phyloP scores from a whole-genome alignment of 1,284 basidiomycete species.

The Austroboletus niveus region DNA sequence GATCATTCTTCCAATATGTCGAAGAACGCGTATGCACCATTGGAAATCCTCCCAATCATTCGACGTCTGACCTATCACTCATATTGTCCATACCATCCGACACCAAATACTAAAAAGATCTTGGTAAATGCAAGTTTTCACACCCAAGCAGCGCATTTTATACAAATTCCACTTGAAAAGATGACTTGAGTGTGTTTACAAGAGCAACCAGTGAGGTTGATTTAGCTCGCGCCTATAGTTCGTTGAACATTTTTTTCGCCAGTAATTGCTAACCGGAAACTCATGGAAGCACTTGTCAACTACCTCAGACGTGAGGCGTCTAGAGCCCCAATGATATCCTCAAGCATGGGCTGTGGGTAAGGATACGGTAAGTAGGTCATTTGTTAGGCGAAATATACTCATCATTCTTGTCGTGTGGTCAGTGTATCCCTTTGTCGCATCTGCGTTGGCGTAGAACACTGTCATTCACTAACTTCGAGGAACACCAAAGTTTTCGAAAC shows the following conservation, averaged over 20 bases:
- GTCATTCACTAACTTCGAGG: not conserved
- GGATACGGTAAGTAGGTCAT: not conserved
- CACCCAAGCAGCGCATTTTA: constrained; percentile 47
- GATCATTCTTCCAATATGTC: constrained; percentile 95
- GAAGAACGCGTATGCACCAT: constrained; percentile 88
- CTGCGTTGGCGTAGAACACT: too few relatives aligned
- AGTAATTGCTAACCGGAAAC: constrained; percentile 73
- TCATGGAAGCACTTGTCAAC: constrained; percentile 73
- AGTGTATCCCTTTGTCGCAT: not conserved
- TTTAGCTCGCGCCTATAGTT: not conserved
- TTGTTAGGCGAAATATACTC: not conserved
- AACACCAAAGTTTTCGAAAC: not conserved
- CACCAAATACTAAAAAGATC: constrained; percentile 11
- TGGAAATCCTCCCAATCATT: constrained; percentile 32
- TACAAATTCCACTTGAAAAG: constrained; percentile 37
- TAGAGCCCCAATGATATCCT: constrained; percentile 78
- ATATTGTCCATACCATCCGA: constrained; percentile 38
- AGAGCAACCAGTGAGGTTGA: constrained; percentile 36
- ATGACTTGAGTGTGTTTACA: constrained; percentile 71
- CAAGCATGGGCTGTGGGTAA: constrained; percentile 17
- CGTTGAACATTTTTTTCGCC: constrained; percentile 21
- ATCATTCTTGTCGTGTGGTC: not conserved
- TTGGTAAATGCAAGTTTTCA: constrained; percentile 18
- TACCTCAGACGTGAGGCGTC: constrained; percentile 79
- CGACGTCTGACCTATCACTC: too few relatives aligned